Evolutionary conservation across 805 yeast species (phyloP).

Genomic region (Starmerella ratchasimensis): DNA sequence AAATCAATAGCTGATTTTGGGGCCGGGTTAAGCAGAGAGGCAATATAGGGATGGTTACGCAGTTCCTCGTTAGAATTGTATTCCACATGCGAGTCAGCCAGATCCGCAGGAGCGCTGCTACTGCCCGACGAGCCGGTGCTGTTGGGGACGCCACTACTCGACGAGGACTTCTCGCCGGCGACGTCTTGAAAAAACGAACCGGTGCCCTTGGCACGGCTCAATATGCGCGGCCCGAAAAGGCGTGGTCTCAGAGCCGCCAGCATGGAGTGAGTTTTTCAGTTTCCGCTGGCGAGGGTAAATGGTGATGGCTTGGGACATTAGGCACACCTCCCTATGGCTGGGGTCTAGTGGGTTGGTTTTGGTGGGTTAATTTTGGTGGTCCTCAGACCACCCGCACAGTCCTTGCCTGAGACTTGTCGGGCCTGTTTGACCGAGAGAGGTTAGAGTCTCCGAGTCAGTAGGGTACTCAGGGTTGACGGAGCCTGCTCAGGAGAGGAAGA

Average conservation of each 20-base stretch:
- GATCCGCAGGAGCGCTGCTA: background rate
- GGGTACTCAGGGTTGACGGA: no score
- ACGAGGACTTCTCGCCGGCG: slow-evolving; percentile 1
- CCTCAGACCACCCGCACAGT: no score
- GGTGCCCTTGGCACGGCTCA: slow-evolving; percentile 8
- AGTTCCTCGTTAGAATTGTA: slow-evolving; percentile 18
- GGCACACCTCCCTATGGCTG: no score
- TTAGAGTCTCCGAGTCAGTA: no score
- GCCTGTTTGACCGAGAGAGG: no score
- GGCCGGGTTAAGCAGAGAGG: slow-evolving; percentile 34
- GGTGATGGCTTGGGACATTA: no score
- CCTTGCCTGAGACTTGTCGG: no score
- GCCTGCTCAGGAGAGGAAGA: no score
- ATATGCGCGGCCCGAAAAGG: slow-evolving; percentile 5
- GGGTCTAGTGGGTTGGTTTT: no score
- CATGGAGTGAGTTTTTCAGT: slow-evolving; percentile 1
- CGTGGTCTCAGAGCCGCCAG: background rate
- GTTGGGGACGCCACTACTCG: slow-evolving; percentile 1
- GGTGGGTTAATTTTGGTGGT: no score
- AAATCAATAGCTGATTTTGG: slow-evolving; percentile 32
- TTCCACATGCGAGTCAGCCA: no score
- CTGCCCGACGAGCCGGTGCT: background rate
- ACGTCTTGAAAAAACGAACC: slow-evolving; percentile 13
- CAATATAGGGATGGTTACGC: slow-evolving; percentile 17
- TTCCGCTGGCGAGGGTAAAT: no score